Evolutionary conservation across 2,329 filamentous ascomycete species (phyloP), one percentile per base, ranked within the genome.

Genomic region (Lachnellula subtilissima): DNA sequence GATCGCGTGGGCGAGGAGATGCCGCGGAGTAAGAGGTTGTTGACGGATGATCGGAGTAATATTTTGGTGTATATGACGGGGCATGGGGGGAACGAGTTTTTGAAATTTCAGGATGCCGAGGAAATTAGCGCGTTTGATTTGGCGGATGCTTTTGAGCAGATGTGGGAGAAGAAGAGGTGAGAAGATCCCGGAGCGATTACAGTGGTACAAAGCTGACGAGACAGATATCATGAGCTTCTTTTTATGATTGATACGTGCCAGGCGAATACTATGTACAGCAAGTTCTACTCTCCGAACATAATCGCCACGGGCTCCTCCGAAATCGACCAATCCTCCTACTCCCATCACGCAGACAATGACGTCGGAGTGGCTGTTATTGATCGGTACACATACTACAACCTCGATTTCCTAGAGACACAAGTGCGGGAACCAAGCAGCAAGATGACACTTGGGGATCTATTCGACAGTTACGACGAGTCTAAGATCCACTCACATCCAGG

Each of bases 201-300:
- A 12, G 11, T 32, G 46, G 39, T 9, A 4, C 17, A 17, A 47
- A 23, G 45, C 59, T 61, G 48, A 63, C 48, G 15, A 36, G 11
- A 37, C 62, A 88, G 87, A 70, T 99, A 97, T 74, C 90, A 97
- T 72, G 94, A 99, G 74, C 86, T 99, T 65, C 83, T 99, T 56
- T 99, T 99, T 78, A 99, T 99, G 94, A 99, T 99, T 74, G 94
- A 99, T 73, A 99, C 94, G 0, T 99, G 94, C 76, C 94, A 99
- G 76, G 94, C 94, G 54, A 99, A 99, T 73, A 99, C 94, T 35
- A 97, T 99, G 91, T 99, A 96, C 76, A 93, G 87, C 70, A 93
- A 96, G 67, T 90, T 99, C 69, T 99, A 99, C 78, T 96, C 91
- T 5, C 93, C 93, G 48, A 97, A 97, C 69, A 97, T 99, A 67